Base-by-base conservation (phyloP, 164 flowering plant species). In the Stephania japonica region DNA sequence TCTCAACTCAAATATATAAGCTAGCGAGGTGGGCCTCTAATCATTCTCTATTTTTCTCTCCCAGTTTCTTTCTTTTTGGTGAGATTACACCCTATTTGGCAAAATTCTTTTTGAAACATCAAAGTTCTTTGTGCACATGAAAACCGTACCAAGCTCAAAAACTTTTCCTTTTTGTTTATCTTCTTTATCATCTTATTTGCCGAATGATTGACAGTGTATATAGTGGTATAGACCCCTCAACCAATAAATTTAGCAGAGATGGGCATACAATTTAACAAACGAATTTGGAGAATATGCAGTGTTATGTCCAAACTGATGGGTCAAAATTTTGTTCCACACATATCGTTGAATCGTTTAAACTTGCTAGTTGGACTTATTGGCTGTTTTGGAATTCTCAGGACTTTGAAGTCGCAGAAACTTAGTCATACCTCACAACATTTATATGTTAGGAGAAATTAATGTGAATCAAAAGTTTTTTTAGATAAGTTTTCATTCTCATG, bases 141-240 rank as follows among this genome's bases (percentile, higher is more conserved):
- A 59, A 59, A 59, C 64, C 64, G 64, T n/a, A 59, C 64, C 23
- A 59, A n/a, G 21, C 64, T 59, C 23, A 59, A 59, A n/a, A 59
- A 59, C 64, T 59, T 59, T 21, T 50, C 19, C 19, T n/a, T 50
- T 14, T 19, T 50, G 19, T 50, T 59, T 59, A 6, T 24, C 7
- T n/a, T 59, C 23, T 19, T n/a, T 59, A n/a, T 59, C 23, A 59
- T 59, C 64, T 59, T 59, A 2, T 32, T 59, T 59, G 64, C 24
- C 23, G 7, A 59, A 59, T 59, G 64, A 59, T 24, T 59, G 64
- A 59, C 64, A 59, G 64, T 19, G n/a, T n/a, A n/a, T n/a, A 59
- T 24, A 59, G 64, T 19, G 25, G 64, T 59, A 24, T 24, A 24
- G 64, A 21, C 64, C 21, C 24, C 24, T 59, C 24, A 59, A 59